A percentile compares a stretch with the other conserved stretches of the same genome.
These are phyloP conservation scores for Ceratocystis alfenasii DNA, from an alignment of 2,329 filamentous ascomycete genomes.

Conservation along the genomic window DNA sequence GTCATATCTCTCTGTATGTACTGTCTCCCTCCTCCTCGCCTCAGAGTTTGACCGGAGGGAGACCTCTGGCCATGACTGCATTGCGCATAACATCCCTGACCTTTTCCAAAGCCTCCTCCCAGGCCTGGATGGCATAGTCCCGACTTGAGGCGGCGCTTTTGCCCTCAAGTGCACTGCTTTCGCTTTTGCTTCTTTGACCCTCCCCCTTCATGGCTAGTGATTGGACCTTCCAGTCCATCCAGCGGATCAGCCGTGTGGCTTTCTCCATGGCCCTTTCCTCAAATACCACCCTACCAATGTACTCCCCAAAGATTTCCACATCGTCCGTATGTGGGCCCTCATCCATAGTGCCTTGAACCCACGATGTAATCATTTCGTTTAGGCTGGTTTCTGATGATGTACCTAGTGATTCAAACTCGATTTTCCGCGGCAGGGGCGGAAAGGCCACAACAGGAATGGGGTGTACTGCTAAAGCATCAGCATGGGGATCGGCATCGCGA, in stretches of 20 bases:
- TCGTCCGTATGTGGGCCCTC: slow-evolving; percentile 66
- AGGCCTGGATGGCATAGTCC: slow-evolving; percentile 27
- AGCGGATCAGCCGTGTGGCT: slow-evolving; percentile 55
- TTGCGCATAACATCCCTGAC: slow-evolving; percentile 42
- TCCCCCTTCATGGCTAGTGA: not conserved
- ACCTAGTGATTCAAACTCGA: slow-evolving; percentile 36
- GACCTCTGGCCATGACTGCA: slow-evolving; percentile 44
- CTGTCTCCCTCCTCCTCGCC: not conserved
- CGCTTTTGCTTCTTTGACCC: not conserved
- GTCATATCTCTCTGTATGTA: not conserved
- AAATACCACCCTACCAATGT: slow-evolving; percentile 56
- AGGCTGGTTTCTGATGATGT: slow-evolving; percentile 46
- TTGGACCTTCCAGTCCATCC: slow-evolving; percentile 46
- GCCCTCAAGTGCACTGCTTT: slow-evolving; percentile 31
- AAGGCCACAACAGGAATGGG: slow-evolving; percentile 33
- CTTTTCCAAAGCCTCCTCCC: slow-evolving; percentile 35
- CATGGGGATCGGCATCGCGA: not conserved
- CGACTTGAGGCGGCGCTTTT: slow-evolving; percentile 25
- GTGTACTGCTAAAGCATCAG: not conserved
- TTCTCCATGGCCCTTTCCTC: slow-evolving; percentile 73
- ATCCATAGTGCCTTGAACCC: slow-evolving; percentile 60
- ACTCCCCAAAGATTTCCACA: slow-evolving; percentile 59
- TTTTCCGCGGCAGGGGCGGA: slow-evolving; percentile 35
- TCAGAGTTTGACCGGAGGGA: slow-evolving; percentile 27
- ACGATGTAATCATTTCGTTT: slow-evolving; percentile 60